Evolutionary conservation across 1,284 basidiomycete genomes (phyloP).

Genomic region (Puccinia novopanici): DNA sequence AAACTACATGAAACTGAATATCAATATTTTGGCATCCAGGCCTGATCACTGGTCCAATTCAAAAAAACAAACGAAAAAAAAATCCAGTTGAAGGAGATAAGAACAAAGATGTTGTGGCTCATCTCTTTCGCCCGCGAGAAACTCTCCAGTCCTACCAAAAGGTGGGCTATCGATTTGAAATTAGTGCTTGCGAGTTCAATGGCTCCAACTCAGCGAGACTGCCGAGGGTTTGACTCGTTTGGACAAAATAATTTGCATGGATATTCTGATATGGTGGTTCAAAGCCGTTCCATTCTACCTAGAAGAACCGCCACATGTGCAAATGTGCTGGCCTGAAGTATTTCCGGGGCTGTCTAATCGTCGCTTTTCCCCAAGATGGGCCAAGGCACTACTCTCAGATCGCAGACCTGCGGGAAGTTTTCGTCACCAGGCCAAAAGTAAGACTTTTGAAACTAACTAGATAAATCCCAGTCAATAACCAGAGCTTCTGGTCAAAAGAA

Average conservation of each 20-base stretch:
- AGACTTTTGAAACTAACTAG: neutral
- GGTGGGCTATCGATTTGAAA: no score
- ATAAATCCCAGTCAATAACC: neutral
- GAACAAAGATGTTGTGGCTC: no score
- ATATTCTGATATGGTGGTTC: neutral
- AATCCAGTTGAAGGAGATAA: no score
- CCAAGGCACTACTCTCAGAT: conserved; percentile 12
- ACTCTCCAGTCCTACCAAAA: no score
- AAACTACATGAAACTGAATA: no score
- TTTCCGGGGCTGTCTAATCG: neutral
- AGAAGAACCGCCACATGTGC: neutral
- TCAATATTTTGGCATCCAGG: no score
- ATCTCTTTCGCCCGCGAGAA: no score
- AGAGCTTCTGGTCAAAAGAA: neutral
- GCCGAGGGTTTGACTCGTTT: neutral
- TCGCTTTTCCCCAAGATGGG: neutral
- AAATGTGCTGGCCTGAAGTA: neutral
- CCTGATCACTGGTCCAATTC: no score
- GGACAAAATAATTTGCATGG: neutral
- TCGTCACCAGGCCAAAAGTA: neutral
- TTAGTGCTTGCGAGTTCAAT: neutral
- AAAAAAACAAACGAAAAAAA: no score
- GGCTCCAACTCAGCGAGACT: neutral
- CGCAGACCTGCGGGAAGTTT: neutral
- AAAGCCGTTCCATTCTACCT: neutral